These are phyloP conservation scores for Porcisia hertigi DNA, from an alignment of 208 protist species.

Conservation along the genomic window DNA sequence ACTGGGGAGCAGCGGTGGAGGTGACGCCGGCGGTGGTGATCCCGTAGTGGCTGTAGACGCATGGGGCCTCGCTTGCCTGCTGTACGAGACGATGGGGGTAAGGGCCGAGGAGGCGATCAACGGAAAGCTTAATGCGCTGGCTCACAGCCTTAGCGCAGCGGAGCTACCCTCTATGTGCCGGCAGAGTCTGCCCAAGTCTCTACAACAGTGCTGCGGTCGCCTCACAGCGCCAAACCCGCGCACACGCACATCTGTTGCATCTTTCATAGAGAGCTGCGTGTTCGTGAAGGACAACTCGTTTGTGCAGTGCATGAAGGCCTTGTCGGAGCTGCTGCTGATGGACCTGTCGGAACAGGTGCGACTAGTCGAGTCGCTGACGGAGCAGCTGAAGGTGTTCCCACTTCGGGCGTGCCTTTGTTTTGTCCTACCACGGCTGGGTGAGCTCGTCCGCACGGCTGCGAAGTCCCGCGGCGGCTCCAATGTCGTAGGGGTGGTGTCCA, in stretches of 20 bases:
- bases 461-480: slow-evolving; percentile 20
- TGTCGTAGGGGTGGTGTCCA: slow-evolving; percentile 15
- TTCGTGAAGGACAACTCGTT: slow-evolving; percentile 68
- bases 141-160: slow-evolving; percentile 22
- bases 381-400: slow-evolving; percentile 52
- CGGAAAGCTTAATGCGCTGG: slow-evolving; percentile 16
- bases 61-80: slow-evolving; percentile 79
- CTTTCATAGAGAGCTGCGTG: slow-evolving; percentile 50
- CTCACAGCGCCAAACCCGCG: slow-evolving; percentile 56
- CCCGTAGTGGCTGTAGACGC: slow-evolving; percentile 53
- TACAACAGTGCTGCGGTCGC: slow-evolving; percentile 50
- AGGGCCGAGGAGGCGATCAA: slow-evolving; percentile 27
- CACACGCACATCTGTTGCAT: slow-evolving; percentile 40
- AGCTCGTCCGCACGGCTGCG: slow-evolving; percentile 53
- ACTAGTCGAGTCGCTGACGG: slow-evolving; percentile 59
- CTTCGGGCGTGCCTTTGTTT: slow-evolving; percentile 52
- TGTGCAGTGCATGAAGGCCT: slow-evolving; percentile 55
- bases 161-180: slow-evolving; percentile 32
- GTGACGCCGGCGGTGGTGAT: slow-evolving; percentile 1
- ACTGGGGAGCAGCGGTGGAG: slow-evolving; percentile 9
- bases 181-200: slow-evolving; percentile 44
- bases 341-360: slow-evolving; percentile 54
- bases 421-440: slow-evolving; percentile 61
- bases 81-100: slow-evolving; percentile 66
- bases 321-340: slow-evolving; percentile 75